Conservation (phyloP, 805 yeast genomes). For the Clavispora asparagi region DNA sequence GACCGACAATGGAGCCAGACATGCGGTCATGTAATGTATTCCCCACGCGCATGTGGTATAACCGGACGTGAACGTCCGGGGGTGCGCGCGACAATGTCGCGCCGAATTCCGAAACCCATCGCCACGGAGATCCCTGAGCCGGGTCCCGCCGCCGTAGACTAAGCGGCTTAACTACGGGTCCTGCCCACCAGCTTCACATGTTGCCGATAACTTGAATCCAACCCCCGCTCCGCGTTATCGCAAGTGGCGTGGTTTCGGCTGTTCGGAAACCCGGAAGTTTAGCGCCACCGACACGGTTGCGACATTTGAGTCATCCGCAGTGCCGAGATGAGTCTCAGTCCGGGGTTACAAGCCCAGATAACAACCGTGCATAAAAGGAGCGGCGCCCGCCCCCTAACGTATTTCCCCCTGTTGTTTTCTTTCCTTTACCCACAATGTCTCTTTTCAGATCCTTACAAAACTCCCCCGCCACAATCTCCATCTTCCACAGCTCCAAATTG, state of each 20-base stretch:
- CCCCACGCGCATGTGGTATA: background rate
- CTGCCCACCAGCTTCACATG: no score
- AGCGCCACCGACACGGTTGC: background rate
- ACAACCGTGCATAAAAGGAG: background rate
- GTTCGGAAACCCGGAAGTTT: background rate
- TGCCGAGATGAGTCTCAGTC: slow-evolving; percentile 2
- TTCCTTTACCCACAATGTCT: slow-evolving; percentile 20
- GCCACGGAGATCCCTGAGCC: background rate
- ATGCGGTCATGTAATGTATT: background rate
- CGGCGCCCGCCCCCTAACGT: background rate
- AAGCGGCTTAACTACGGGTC: no score
- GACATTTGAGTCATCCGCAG: slow-evolving; percentile 4
- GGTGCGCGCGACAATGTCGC: slow-evolving; percentile 1
- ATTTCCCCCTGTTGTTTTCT: background rate
- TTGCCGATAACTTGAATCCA: no score
- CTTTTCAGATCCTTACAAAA: slow-evolving; percentile 39
- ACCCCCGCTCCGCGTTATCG: background rate
- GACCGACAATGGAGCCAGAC: background rate
- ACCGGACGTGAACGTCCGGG: background rate
- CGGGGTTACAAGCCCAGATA: slow-evolving; percentile 5
- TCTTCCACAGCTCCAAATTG: slow-evolving; percentile 35
- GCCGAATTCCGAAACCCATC: background rate
- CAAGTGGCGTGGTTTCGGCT: background rate
- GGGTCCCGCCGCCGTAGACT: no score
- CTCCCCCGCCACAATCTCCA: slow-evolving; percentile 37